Conservation (phyloP, 2,329 filamentous ascomycete species). For the Neonectria hederae region DNA sequence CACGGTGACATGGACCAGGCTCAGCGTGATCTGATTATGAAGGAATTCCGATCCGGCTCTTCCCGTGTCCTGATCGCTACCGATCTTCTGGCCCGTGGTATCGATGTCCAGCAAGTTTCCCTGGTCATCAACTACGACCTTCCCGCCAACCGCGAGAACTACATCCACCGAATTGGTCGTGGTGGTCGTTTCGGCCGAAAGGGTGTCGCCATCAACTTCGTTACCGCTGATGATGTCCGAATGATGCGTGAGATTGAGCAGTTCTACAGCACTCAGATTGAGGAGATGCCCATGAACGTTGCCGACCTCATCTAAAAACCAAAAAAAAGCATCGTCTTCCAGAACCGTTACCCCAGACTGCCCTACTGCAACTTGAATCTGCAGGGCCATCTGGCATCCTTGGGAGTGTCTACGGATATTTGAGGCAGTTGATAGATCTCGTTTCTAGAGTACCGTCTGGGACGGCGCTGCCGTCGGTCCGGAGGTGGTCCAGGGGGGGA, state of each 20-base stretch:
- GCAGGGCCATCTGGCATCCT: constrained; percentile 44
- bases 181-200: constrained; percentile 99
- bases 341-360: constrained; percentile 38
- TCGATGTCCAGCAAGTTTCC: constrained; percentile 99
- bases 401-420: constrained; percentile 45
- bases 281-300: constrained; percentile 99
- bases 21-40: constrained; percentile 99
- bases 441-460: constrained; percentile 49
- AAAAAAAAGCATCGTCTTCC: constrained; percentile 36
- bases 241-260: constrained; percentile 99
- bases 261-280: constrained; percentile 99
- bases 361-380: constrained; percentile 32
- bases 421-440: constrained; percentile 54
- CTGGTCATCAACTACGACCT: constrained; percentile 99
- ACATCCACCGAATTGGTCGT: constrained; percentile 99
- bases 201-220: constrained; percentile 99
- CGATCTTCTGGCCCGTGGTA: constrained; percentile 97
- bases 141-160: constrained; percentile 99
- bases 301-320: constrained; percentile 75
- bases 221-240: constrained; percentile 97
- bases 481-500: constrained; percentile 44
- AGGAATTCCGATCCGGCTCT: constrained; percentile 99
- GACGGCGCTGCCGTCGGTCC: constrained; percentile 42
- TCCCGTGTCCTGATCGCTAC: constrained; percentile 99
- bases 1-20: constrained; percentile 99